Conservation (phyloP, 495 filamentous ascomycete species). For the Xylaria grammica region DNA sequence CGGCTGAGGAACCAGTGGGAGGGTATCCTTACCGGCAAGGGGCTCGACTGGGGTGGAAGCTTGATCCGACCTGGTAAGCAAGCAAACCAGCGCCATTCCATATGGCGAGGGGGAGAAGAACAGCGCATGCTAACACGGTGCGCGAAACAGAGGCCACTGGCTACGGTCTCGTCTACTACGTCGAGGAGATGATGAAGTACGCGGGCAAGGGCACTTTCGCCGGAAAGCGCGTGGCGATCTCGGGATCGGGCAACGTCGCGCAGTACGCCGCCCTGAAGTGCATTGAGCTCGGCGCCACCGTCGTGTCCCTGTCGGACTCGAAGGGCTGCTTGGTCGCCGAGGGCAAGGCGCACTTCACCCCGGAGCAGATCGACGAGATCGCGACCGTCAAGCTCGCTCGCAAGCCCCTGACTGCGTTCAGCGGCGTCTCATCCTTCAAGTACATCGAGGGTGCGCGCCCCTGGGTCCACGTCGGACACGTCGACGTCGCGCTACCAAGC, state of each 20-base stretch:
- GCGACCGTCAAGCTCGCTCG: constrained; percentile 85
- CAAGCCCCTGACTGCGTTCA: constrained; percentile 72
- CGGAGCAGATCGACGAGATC: constrained; percentile 77
- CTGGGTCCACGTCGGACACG: constrained; percentile 84
- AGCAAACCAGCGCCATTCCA: neutral
- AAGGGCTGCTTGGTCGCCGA: constrained; percentile 79
- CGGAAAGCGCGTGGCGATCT: constrained; percentile 94
- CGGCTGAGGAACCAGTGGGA: constrained; percentile 88
- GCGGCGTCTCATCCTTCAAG: constrained; percentile 66
- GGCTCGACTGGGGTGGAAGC: constrained; percentile 87
- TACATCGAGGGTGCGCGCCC: constrained; percentile 89
- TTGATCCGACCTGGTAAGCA: constrained; percentile 76
- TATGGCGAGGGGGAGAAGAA: neutral
- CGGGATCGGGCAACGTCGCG: constrained; percentile 96
- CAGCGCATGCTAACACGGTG: constrained; percentile 12
- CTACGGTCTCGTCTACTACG: constrained; percentile 97
- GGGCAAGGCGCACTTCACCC: constrained; percentile 69
- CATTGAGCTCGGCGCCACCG: constrained; percentile 92
- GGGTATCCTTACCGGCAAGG: constrained; percentile 94
- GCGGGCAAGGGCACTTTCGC: constrained; percentile 85
- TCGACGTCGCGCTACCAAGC: constrained; percentile 90
- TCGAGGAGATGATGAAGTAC: constrained; percentile 93
- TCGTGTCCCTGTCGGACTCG: constrained; percentile 93
- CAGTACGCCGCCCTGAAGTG: constrained; percentile 97
- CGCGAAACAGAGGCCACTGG: constrained; percentile 78